Evolutionary conservation across 352 stramenopile genomes (phyloP), one percentile per base, ranked within the genome.

Genomic region (Paralagenidium karlingii): DNA sequence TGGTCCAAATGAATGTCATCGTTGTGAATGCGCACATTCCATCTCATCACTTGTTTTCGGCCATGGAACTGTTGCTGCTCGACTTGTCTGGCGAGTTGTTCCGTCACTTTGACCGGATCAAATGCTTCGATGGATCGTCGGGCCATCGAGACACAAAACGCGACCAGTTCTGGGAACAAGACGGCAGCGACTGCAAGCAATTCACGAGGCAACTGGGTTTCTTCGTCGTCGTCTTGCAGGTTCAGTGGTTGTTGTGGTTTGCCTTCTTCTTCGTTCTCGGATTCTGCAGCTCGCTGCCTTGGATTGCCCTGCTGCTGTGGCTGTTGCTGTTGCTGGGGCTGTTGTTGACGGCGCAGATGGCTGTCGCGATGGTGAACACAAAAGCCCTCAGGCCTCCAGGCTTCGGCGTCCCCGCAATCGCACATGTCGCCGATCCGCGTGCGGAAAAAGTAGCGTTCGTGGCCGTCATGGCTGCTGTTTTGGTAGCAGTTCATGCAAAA

Each of bases 1-100:
- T 98, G 88, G 49, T 97, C 97, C 3, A 94, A 97, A 53, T 99
- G 95, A 3, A 98, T 87, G 47, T 99, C 95, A 53, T 98, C 94
- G 60, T 99, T 98, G 64, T 96, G 95, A 28, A 99, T 81, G 7
- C 92, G 59, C 18, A 97, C 66, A 38, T 94, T 79, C 26, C 97
- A 80, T n/a, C n/a, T n/a, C n/a, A n/a, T n/a, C n/a, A n/a, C n/a
- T n/a, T n/a, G n/a, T n/a, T n/a, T n/a, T n/a, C n/a, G n/a, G n/a
- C n/a, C n/a, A n/a, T n/a, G n/a, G n/a, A n/a, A n/a, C n/a, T n/a
- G n/a, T n/a, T n/a, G n/a, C n/a, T n/a, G n/a, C n/a, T n/a, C n/a
- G n/a, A n/a, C n/a, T n/a, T n/a, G n/a, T n/a, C n/a, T n/a, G n/a
- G n/a, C n/a, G n/a, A n/a, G n/a, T n/a, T n/a, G n/a, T n/a, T n/a